Evolutionary conservation across 2,329 filamentous ascomycete species (phyloP), one percentile per base, ranked within the genome.

Genomic region (Phialophora verrucosa): DNA sequence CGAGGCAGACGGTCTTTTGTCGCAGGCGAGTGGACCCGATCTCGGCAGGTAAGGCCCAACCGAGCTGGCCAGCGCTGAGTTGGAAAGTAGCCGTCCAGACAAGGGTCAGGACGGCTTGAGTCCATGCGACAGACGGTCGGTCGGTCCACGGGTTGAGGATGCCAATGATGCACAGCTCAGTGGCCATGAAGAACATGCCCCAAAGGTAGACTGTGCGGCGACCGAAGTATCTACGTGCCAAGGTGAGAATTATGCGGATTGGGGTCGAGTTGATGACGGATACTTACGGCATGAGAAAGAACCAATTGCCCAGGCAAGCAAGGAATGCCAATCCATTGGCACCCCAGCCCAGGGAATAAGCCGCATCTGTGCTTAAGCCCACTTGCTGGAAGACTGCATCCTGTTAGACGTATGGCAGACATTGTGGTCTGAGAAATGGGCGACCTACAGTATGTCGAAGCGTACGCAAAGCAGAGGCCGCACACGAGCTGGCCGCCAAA

Each of bases 241-340:
- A 0, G 38, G 56, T 59, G 5, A 91, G 67, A 75, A 75, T 83
- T 83, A 85, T 2, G 31, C 20, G 6, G 35, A n/a, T 17, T 25
- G n/a, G n/a, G 55, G 20, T 23, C 4, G 6, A 14, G 20, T 2
- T 17, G 32, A 14, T 2, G 17, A 17, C 11, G n/a, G n/a, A n/a
- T 20, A 59, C 56, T 47, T 31, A 59, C 1, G 67, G 62, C 74
- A 81, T 77, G 35, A 59, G 38, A 12, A 79, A 62, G 17, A 75
- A 74, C 84, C 84, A 87, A 17, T 83, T 84, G 0, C 79, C 76
- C 1, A 79, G 76, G 0, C 83, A 85, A 2, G 83, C 84, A 0
- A 92, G 95, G 1, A 91, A 89, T 54, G 90, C 90, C 67, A 95
- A 29, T 11, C 58, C 58, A n/a, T 60, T 60, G 3, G 84, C 82